Conservation (phyloP, 305 asterid genomes). For the Rubia balearica region DNA sequence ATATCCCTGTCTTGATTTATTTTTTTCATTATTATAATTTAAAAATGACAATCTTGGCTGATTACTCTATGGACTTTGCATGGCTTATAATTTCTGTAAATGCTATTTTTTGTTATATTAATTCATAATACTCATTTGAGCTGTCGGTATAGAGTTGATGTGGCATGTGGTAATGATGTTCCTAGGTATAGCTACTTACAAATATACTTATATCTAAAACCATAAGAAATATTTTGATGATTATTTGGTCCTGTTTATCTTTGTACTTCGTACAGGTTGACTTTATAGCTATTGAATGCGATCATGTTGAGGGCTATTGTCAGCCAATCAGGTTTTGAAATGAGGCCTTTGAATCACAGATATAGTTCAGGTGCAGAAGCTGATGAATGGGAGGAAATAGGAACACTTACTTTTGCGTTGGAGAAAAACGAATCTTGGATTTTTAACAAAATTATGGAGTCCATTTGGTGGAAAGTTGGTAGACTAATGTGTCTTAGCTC, state of each 20-base stretch:
- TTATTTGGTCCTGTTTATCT: background rate
- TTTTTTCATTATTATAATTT: too few species aligned
- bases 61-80: too few species aligned
- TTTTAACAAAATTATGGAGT: conserved; percentile 74
- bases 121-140: too few species aligned
- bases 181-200: conserved; percentile 43
- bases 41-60: too few species aligned
- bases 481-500: background rate
- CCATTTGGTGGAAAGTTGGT: conserved; percentile 95
- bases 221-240: background rate
- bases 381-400: conserved; percentile 64
- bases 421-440: conserved; percentile 91
- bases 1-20: too few species aligned
- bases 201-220: background rate
- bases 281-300: conserved; percentile 87
- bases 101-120: too few species aligned
- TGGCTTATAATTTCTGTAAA: too few species aligned
- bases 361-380: conserved; percentile 30
- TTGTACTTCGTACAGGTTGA: conserved; percentile 38
- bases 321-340: conserved; percentile 54
- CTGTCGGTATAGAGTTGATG: too few species aligned
- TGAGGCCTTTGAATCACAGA: conserved; percentile 27
- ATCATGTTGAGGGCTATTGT: conserved; percentile 83
- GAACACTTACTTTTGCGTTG: conserved; percentile 64
- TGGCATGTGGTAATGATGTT: conserved; percentile 88